Percentiles rank a stretch among this genome's conserved stretches.
Evolutionary conservation across 495 filamentous ascomycete species (phyloP).

Genomic region (Trypethelium eluteriae): DNA sequence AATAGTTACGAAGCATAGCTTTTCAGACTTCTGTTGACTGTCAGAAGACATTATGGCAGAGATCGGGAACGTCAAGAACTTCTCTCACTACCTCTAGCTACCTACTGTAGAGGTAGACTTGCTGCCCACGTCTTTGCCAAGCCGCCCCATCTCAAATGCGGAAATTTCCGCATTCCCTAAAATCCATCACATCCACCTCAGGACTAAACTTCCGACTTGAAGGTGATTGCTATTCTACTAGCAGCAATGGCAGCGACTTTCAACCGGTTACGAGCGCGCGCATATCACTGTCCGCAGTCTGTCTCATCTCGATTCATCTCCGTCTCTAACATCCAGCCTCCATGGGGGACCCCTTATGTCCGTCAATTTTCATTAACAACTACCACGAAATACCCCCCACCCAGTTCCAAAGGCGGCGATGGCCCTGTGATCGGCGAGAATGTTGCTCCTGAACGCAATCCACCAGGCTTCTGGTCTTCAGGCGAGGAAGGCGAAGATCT

Average conservation of each 20-base stretch:
- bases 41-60: constrained; percentile 1
- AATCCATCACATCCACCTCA: neutral
- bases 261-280: constrained; percentile 29
- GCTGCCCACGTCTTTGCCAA: neutral
- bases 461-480: constrained; percentile 43
- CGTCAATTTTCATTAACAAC: neutral
- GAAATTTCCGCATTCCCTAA: neutral
- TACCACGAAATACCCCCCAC: neutral
- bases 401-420: neutral
- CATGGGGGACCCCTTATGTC: neutral
- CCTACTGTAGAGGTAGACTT: neutral
- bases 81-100: neutral
- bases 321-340: neutral
- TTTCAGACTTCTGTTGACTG: constrained; percentile 24
- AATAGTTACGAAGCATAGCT: constrained; percentile 72
- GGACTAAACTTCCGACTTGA: neutral
- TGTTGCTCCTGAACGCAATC: neutral
- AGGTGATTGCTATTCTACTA: neutral
- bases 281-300: constrained; percentile 32
- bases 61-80: no score
- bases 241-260: constrained; percentile 36
- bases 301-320: constrained; percentile 34
- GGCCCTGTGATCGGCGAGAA: neutral
- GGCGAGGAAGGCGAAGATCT: constrained; percentile 46
- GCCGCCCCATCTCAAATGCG: neutral